A percentile compares a stretch with the other conserved stretches of the same genome.
Evolutionary conservation across 345 rosid species (phyloP).

Genomic region (Melaleuca alternifolia): DNA sequence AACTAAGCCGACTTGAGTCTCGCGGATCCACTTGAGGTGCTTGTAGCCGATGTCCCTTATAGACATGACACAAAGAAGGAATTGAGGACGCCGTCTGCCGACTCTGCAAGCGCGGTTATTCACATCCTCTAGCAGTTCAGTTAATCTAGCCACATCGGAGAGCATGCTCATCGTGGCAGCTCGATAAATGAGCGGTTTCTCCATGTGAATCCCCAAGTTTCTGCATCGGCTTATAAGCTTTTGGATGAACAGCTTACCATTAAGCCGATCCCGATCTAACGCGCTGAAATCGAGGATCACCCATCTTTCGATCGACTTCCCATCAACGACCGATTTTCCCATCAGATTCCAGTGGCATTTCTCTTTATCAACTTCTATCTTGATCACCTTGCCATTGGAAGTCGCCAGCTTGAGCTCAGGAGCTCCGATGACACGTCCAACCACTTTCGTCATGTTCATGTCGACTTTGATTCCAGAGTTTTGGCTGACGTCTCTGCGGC

Average conservation of each 20-base stretch:
- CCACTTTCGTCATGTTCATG: slow-evolving; percentile 50
- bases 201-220: slow-evolving; percentile 52
- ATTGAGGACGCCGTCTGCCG: slow-evolving; percentile 27
- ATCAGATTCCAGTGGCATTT: slow-evolving; percentile 80
- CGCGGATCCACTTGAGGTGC: slow-evolving; percentile 73
- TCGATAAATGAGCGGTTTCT: slow-evolving; percentile 20
- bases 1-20: slow-evolving; percentile 66
- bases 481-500: slow-evolving; percentile 33
- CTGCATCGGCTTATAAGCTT: slow-evolving; percentile 32
- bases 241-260: slow-evolving; percentile 17
- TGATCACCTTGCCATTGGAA: slow-evolving; percentile 19
- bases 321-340: slow-evolving; percentile 43
- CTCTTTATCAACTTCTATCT: slow-evolving; percentile 36
- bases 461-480: slow-evolving; percentile 65
- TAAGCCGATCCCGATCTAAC: slow-evolving; percentile 6
- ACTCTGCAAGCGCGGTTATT: slow-evolving; percentile 9
- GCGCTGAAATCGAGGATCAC: slow-evolving; percentile 62
- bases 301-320: slow-evolving; percentile 56
- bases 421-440: slow-evolving; percentile 65
- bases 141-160: slow-evolving; percentile 20
- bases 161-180: slow-evolving; percentile 28
- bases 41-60: slow-evolving; percentile 49
- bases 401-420: slow-evolving; percentile 51
- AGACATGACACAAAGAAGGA: slow-evolving; percentile 74
- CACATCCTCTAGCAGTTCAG: slow-evolving; percentile 28